Percentiles rank a stretch among this genome's conserved stretches.
Conservation (phyloP, 1,284 basidiomycete species). For the Apiotrichum sp. region DNA sequence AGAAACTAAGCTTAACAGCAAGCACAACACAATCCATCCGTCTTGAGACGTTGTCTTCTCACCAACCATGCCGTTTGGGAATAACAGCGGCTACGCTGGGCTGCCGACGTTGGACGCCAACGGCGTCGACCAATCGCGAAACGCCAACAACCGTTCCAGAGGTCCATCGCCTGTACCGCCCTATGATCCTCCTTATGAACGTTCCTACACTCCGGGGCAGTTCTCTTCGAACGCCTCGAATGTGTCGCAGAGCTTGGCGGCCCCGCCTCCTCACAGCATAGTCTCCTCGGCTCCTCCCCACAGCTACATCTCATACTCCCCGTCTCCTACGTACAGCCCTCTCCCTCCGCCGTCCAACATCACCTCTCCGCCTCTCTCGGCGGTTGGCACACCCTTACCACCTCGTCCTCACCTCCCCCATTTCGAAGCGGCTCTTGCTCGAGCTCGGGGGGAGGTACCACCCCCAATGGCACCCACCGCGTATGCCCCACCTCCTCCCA, state of each 20-base stretch:
- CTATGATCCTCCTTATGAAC: constrained; percentile 12
- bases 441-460: constrained; percentile 14
- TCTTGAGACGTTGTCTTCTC: neutral
- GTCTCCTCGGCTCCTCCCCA: neutral
- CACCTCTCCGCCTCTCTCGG: neutral
- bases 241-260: constrained; percentile 1
- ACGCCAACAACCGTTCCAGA: neutral
- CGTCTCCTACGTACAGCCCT: neutral
- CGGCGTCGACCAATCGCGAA: constrained; percentile 1
- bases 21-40: neutral
- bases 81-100: neutral
- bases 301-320: neutral
- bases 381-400: neutral
- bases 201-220: neutral
- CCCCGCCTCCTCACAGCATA: neutral
- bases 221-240: neutral
- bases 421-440: constrained; percentile 39
- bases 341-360: neutral
- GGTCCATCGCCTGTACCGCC: constrained; percentile 5
- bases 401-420: constrained; percentile 20
- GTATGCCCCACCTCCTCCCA: constrained; percentile 46
- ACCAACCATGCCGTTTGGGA: neutral
- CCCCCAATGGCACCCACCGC: constrained; percentile 38
- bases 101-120: constrained; percentile 1
- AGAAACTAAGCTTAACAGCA: neutral